Conservation (phyloP, 148 eudicot genomes). For the Drosera capensis region DNA sequence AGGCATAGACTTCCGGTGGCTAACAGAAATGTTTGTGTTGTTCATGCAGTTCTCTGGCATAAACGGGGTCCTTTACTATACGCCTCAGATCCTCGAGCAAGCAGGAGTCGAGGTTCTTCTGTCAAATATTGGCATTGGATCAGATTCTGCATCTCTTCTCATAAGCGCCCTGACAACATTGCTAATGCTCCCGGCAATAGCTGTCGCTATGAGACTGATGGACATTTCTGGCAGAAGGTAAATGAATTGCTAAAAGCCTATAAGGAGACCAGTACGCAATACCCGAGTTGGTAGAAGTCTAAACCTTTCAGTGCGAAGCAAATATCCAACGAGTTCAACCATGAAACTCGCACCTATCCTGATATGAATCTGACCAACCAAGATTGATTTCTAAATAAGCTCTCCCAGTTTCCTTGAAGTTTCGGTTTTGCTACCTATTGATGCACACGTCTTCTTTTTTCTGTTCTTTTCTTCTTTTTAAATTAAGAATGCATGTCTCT, state of each 20-base stretch:
- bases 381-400: no score
- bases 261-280: background rate
- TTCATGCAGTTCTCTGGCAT: constrained; percentile 70
- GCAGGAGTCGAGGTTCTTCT: constrained; percentile 81
- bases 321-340: no score
- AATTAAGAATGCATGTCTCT: no score
- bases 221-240: constrained; percentile 86
- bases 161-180: constrained; percentile 59
- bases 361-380: no score
- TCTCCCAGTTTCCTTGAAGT: background rate
- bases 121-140: constrained; percentile 43
- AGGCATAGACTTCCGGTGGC: no score
- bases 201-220: constrained; percentile 70
- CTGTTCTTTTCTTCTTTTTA: no score
- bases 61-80: constrained; percentile 77
- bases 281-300: background rate
- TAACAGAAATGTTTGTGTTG: no score
- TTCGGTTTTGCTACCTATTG: no score
- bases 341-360: no score
- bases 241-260: background rate
- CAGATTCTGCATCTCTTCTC: constrained; percentile 69
- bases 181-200: constrained; percentile 79
- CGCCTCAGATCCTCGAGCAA: constrained; percentile 77
- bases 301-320: background rate
- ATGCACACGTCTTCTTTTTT: background rate